Percentiles rank a stretch among this genome's conserved stretches.
These are phyloP conservation scores for Rhodotorula graminis DNA, from an alignment of 768 basidiomycete genomes.

Conservation along the genomic window DNA sequence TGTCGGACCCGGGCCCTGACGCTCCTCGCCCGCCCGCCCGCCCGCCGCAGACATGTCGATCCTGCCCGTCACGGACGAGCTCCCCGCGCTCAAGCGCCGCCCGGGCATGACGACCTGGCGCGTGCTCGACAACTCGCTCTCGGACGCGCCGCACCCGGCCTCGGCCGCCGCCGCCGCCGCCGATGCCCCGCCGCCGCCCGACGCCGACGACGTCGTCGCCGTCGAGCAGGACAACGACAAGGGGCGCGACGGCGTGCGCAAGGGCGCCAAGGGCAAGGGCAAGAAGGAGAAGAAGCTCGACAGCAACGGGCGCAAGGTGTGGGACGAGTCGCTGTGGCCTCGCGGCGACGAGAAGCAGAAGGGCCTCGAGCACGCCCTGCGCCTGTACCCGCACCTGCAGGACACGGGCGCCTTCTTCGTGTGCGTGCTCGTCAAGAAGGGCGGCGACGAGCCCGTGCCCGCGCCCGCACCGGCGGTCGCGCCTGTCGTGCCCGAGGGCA, in stretches of 20 bases:
- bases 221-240: slow-evolving; percentile 14
- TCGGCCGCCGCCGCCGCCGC: neutral
- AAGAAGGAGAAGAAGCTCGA: slow-evolving; percentile 36
- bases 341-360: slow-evolving; percentile 58
- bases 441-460: neutral
- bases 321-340: slow-evolving; percentile 68
- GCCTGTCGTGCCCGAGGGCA: slow-evolving; percentile 1
- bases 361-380: slow-evolving; percentile 68
- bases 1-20: neutral
- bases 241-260: neutral
- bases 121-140: slow-evolving; percentile 57
- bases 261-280: neutral
- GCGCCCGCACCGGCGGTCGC: neutral
- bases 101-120: slow-evolving; percentile 75
- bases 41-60: slow-evolving; percentile 56
- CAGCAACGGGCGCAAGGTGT: slow-evolving; percentile 54
- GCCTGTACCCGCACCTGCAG: slow-evolving; percentile 90
- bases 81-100: slow-evolving; percentile 67
- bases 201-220: slow-evolving; percentile 14
- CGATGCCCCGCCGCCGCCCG: neutral
- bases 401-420: slow-evolving; percentile 97
- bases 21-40: neutral
- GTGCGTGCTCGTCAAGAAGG: slow-evolving; percentile 62
- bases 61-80: slow-evolving; percentile 66
- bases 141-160: slow-evolving; percentile 29